phyloP scores from a whole-genome alignment of 2,329 filamentous ascomycete genomes.

The Mycogone perniciosa region DNA sequence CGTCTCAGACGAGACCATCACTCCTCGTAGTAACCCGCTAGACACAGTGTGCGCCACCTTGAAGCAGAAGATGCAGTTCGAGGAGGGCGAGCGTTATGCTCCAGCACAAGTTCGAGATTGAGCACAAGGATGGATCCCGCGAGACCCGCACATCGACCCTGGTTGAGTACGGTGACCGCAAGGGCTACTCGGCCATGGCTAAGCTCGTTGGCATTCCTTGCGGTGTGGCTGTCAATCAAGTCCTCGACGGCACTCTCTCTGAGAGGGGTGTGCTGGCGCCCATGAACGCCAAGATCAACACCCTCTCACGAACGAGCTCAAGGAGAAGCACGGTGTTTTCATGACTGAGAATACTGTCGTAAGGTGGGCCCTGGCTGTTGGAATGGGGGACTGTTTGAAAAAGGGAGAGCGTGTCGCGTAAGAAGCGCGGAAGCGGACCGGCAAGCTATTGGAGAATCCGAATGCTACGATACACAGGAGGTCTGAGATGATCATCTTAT shows the following conservation, averaged over 20 bases:
- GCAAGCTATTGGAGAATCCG: too few species aligned
- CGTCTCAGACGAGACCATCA: conserved; percentile 63
- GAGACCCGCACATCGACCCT: conserved; percentile 78
- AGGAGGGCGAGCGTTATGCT: conserved; percentile 72
- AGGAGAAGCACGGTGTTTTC: conserved; percentile 69
- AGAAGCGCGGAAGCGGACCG: too few species aligned
- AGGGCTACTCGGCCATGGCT: conserved; percentile 79
- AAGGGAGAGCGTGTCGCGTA: background rate
- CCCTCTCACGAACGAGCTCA: conserved; percentile 70
- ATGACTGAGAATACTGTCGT: conserved; percentile 60
- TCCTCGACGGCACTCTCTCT: conserved; percentile 65
- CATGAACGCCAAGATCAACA: conserved; percentile 45
- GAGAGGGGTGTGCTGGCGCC: conserved; percentile 16
- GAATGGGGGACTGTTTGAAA: background rate
- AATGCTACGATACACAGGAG: too few species aligned
- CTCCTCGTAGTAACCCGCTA: conserved; percentile 68
- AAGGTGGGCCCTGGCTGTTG: background rate
- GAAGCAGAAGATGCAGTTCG: conserved; percentile 88
- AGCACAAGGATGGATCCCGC: conserved; percentile 69
- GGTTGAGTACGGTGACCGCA: conserved; percentile 73
- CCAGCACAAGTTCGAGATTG: conserved; percentile 78
- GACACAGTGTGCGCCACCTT: conserved; percentile 87
- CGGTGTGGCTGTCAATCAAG: conserved; percentile 63
- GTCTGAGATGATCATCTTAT: too few species aligned
- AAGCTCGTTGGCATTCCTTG: conserved; percentile 53